These are phyloP conservation scores for Fusarium poae DNA, from an alignment of 2,329 filamentous ascomycete species.

Conservation along the genomic window DNA sequence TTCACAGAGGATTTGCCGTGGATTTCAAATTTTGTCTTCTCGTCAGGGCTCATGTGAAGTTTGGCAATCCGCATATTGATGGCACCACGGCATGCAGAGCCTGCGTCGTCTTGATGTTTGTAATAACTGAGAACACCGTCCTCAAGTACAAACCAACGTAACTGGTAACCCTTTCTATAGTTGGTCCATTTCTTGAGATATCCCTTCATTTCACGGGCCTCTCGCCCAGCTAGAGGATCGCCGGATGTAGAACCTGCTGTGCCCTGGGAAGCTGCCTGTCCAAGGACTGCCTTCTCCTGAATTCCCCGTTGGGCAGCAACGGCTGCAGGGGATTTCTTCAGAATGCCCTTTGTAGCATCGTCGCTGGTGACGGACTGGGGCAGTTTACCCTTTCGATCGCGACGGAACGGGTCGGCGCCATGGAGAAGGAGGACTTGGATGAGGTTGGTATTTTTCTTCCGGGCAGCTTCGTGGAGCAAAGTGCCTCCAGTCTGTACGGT, in stretches of 20 bases:
- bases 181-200: constrained; percentile 99
- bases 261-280: constrained; percentile 73
- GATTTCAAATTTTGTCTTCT: constrained; percentile 98
- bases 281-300: constrained; percentile 95
- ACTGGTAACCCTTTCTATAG: constrained; percentile 95
- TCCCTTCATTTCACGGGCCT: constrained; percentile 96
- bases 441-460: constrained; percentile 85
- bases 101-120: constrained; percentile 98
- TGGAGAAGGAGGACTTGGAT: constrained; percentile 93
- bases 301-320: constrained; percentile 95
- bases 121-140: constrained; percentile 98
- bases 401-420: constrained; percentile 93
- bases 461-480: constrained; percentile 90
- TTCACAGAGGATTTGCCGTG: constrained; percentile 98
- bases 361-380: constrained; percentile 98
- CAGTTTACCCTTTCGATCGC: constrained; percentile 94
- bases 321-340: constrained; percentile 94
- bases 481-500: constrained; percentile 90
- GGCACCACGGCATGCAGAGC: constrained; percentile 93
- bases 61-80: constrained; percentile 99
- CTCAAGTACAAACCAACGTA: constrained; percentile 97
- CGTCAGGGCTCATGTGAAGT: constrained; percentile 94
- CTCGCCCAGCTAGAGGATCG: constrained; percentile 79
- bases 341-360: constrained; percentile 85
- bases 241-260: constrained; percentile 65